Conservation (phyloP, 2,329 filamentous ascomycete species). For the Penicillium sp. region DNA sequence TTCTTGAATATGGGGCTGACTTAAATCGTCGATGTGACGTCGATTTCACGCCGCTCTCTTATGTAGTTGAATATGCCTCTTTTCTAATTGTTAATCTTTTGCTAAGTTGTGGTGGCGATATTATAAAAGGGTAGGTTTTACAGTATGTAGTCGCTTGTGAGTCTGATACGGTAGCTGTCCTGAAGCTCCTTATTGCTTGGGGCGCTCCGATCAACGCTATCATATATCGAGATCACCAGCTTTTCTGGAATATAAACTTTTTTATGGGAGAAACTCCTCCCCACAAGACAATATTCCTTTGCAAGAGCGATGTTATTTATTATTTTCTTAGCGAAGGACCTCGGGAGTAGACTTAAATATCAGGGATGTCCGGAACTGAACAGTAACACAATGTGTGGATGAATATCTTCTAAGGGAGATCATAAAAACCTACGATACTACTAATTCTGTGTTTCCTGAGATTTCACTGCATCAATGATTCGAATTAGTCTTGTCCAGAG, state of each 20-base stretch:
- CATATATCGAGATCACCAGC: constrained; percentile 24
- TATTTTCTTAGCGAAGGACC: not conserved
- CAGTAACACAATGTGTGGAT: not conserved
- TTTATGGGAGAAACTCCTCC: not conserved
- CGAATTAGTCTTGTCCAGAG: too few relatives aligned
- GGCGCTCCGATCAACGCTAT: constrained; percentile 21
- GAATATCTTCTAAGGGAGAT: too few relatives aligned
- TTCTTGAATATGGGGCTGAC: constrained; percentile 30
- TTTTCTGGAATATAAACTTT: constrained; percentile 6
- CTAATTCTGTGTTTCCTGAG: too few relatives aligned
- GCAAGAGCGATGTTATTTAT: not conserved
- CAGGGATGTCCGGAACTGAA: not conserved
- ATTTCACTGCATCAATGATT: too few relatives aligned
- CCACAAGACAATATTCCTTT: not conserved
- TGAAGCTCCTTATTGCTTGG: constrained; percentile 20
- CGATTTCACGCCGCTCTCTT: constrained; percentile 27
- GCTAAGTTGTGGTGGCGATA: constrained; percentile 18
- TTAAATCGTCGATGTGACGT: constrained; percentile 26
- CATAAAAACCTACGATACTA: too few relatives aligned
- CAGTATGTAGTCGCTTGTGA: constrained; percentile 20
- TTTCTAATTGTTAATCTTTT: constrained; percentile 23
- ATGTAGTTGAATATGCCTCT: constrained; percentile 22
- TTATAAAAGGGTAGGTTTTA: constrained; percentile 25
- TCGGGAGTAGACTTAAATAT: not conserved
- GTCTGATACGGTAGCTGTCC: constrained; percentile 17